phyloP scores from a whole-genome alignment of 352 stramenopile genomes.

The Phytophthora cryptogea region DNA sequence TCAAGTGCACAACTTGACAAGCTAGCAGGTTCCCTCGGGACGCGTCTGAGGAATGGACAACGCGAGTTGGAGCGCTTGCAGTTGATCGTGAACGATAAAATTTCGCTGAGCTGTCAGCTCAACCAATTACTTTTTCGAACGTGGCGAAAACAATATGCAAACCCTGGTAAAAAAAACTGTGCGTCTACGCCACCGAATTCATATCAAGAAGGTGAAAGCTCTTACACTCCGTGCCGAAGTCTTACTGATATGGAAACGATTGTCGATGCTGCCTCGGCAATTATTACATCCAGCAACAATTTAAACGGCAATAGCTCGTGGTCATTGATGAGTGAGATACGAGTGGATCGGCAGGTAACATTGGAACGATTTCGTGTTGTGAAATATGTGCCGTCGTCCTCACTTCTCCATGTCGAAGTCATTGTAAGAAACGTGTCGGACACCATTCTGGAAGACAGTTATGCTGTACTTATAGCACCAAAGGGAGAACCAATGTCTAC shows the following conservation, averaged over 20 bases:
- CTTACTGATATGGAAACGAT: slow-evolving; percentile 38
- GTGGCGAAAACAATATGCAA: slow-evolving; percentile 20
- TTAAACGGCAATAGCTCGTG: neutral
- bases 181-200: neutral
- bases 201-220: slow-evolving; percentile 7
- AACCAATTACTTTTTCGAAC: slow-evolving; percentile 41
- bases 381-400: slow-evolving; percentile 43
- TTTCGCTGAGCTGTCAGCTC: slow-evolving; percentile 28
- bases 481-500: neutral
- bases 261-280: slow-evolving; percentile 8
- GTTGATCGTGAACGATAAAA: slow-evolving; percentile 50
- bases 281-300: slow-evolving; percentile 1
- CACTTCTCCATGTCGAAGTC: slow-evolving; percentile 38
- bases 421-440: slow-evolving; percentile 33
- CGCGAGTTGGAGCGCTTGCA: slow-evolving; percentile 45
- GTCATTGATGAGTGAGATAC: neutral
- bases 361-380: slow-evolving; percentile 42
- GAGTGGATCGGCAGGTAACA: slow-evolving; percentile 24
- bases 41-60: slow-evolving; percentile 42
- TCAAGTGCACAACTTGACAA: slow-evolving; percentile 48
- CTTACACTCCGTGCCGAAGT: neutral
- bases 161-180: slow-evolving; percentile 6
- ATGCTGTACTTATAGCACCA: slow-evolving; percentile 29
- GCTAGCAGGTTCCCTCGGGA: slow-evolving; percentile 47
- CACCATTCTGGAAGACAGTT: slow-evolving; percentile 26